A percentile compares a stretch with the other conserved stretches of the same genome.
phyloP scores from a whole-genome alignment of 73 alveolate species.

The Chromera velia region DNA sequence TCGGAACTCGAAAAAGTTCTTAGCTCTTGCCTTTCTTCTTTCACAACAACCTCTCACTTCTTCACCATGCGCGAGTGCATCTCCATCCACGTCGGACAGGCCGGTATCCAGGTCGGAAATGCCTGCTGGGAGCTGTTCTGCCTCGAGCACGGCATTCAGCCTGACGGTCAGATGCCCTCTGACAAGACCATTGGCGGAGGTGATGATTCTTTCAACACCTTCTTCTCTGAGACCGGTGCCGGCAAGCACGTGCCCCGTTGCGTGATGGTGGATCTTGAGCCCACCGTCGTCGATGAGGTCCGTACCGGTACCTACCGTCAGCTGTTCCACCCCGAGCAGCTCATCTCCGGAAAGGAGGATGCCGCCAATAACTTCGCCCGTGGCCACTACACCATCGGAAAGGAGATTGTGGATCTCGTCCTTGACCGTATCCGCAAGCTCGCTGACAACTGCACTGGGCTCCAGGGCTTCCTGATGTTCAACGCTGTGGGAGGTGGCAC shows the following conservation, averaged over 20 bases:
- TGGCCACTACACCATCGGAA: slow-evolving; percentile 85
- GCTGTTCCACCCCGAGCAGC: slow-evolving; percentile 67
- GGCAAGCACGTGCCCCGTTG: slow-evolving; percentile 89
- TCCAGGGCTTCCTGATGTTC: slow-evolving; percentile 81
- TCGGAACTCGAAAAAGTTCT: too few relatives aligned
- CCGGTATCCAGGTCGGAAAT: slow-evolving; percentile 60
- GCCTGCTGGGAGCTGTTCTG: slow-evolving; percentile 97
- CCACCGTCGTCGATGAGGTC: slow-evolving; percentile 83
- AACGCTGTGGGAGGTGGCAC: slow-evolving; percentile 97
- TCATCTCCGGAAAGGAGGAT: slow-evolving; percentile 66
- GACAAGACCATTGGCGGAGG: slow-evolving; percentile 79
- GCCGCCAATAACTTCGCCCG: slow-evolving; percentile 92
- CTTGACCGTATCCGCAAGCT: slow-evolving; percentile 81
- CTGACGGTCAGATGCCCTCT: slow-evolving; percentile 87
- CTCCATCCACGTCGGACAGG: slow-evolving; percentile 75
- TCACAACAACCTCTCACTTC: background rate
- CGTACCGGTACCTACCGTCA: slow-evolving; percentile 86
- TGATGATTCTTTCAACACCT: slow-evolving; percentile 85
- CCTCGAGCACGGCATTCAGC: slow-evolving; percentile 91
- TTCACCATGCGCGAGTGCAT: slow-evolving; percentile 63
- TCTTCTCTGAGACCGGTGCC: slow-evolving; percentile 89
- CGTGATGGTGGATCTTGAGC: slow-evolving; percentile 71
- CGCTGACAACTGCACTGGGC: slow-evolving; percentile 91
- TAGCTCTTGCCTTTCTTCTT: too few relatives aligned
- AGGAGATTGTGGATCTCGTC: slow-evolving; percentile 81